These are phyloP conservation scores for Coemansia sp. DNA, from an alignment of 192 early-diverging fungal species.

Conservation along the genomic window DNA sequence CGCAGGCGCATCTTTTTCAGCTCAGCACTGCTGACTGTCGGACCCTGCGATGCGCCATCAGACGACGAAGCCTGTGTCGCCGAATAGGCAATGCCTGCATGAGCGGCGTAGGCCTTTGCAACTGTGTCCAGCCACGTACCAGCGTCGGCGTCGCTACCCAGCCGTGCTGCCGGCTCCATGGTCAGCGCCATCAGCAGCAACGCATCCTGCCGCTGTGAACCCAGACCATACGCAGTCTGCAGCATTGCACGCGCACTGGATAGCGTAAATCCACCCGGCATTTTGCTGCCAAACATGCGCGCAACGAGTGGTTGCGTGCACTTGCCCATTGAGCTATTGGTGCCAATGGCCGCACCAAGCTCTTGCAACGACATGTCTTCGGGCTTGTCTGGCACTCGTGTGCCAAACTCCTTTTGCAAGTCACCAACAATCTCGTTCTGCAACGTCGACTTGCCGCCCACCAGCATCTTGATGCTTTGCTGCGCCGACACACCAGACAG, in stretches of 20 bases:
- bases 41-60: conserved; percentile 23
- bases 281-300: conserved; percentile 83
- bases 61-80: background rate
- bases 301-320: conserved; percentile 70
- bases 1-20: conserved; percentile 77
- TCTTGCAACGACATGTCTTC: conserved; percentile 84
- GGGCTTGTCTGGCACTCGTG: conserved; percentile 81
- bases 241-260: conserved; percentile 74
- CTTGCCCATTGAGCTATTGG: conserved; percentile 76
- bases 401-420: conserved; percentile 88
- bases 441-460: conserved; percentile 90
- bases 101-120: conserved; percentile 78
- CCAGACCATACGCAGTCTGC: conserved; percentile 72
- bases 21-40: conserved; percentile 85
- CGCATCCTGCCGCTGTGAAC: conserved; percentile 73
- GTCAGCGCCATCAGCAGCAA: conserved; percentile 75
- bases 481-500: conserved; percentile 66
- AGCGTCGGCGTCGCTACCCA: conserved; percentile 48
- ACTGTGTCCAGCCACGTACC: conserved; percentile 59
- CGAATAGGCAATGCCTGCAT: conserved; percentile 68
- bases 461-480: conserved; percentile 78
- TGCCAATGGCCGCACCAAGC: conserved; percentile 65
- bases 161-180: conserved; percentile 80
- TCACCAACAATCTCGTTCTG: conserved; percentile 98
- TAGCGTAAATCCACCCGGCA: conserved; percentile 91